Evolutionary conservation across 352 stramenopile species (phyloP), one percentile per base, ranked within the genome.

Genomic region (Globisporangium uncinulatum): DNA sequence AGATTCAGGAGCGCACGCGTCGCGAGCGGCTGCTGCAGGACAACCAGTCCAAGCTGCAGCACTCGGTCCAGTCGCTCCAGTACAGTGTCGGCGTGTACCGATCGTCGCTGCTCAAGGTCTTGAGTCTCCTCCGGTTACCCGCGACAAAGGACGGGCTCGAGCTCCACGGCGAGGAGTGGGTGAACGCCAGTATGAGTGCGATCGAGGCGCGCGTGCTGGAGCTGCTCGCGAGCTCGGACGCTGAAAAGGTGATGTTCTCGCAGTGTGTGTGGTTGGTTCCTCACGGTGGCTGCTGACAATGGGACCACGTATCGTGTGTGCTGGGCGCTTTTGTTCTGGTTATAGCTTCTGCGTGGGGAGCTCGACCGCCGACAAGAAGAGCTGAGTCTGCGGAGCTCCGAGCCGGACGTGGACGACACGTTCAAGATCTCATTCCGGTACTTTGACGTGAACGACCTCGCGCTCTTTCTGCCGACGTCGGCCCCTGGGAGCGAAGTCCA

Each of bases 371-470:
- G 69, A 50, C 75, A 67, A 41, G 76, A 85, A 20, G 79, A 87
- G 56, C 73, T 89, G 61, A 78, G 69, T 49, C 62, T 87, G 42
- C 69, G 86, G 45, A 71, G 76, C 56, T 79, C 79, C 13, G 77
- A 87, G 58, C 73, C 86, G 43, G 70, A 80, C 47, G 50, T 70
- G 43, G 67, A 62, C 59, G 73, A 87, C 56, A 87, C 71, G 48
- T 92, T 87, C 55, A 95, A 93, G 65, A 95, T 95, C 45, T 92
- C 86, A 14, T 95, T 93, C 59, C 82, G 79, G 11, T 86, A 76
- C 56, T 95, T 95, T 59, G 73, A 71, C 39, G 79, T 86, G 48
- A 89, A 91, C 61, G 86, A 95, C 48, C 41, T 95, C 53, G 86
- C 86, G 44, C 66, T 95, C 4, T 95, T 95, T 52, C 66, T 95